phyloP scores from a whole-genome alignment of 495 filamentous ascomycete genomes.

The Chaetomidium leptoderma region DNA sequence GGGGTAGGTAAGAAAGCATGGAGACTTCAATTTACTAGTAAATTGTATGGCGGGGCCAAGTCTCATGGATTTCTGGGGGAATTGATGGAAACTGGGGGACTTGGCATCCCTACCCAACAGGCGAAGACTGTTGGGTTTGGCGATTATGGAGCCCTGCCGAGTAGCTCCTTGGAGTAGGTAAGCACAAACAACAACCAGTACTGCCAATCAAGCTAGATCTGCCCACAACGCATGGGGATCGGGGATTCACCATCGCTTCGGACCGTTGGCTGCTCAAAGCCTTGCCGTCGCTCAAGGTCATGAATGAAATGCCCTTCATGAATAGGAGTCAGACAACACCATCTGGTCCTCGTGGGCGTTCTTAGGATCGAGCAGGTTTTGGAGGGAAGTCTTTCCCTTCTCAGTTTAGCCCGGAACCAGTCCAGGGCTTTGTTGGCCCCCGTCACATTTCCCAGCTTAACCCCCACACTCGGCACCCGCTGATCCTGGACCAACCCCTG shows the following conservation, averaged over 20 bases:
- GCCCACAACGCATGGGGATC: not conserved
- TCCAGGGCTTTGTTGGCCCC: not conserved
- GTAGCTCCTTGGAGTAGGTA: not conserved
- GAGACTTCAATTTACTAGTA: no score
- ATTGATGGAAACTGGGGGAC: no score
- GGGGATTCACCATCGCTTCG: not conserved
- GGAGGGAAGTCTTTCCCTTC: not conserved
- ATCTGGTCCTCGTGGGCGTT: not conserved
- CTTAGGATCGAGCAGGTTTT: not conserved
- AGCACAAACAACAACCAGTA: not conserved
- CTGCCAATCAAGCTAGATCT: not conserved
- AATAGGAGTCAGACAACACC: not conserved
- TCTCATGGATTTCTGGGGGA: no score
- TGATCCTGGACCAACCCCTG: conserved; percentile 25
- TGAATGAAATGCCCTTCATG: not conserved
- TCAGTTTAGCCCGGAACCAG: not conserved
- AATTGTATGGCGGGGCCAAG: no score
- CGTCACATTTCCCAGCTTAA: conserved; percentile 23
- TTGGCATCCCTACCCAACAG: no score
- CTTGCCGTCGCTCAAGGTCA: not conserved
- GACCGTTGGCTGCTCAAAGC: not conserved
- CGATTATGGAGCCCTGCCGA: no score
- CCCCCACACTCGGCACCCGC: conserved; percentile 35
- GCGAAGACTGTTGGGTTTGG: no score
- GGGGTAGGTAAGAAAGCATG: no score